Evolutionary conservation across 345 rosid genomes (phyloP).

Genomic region (Eucalyptus melliodora): DNA sequence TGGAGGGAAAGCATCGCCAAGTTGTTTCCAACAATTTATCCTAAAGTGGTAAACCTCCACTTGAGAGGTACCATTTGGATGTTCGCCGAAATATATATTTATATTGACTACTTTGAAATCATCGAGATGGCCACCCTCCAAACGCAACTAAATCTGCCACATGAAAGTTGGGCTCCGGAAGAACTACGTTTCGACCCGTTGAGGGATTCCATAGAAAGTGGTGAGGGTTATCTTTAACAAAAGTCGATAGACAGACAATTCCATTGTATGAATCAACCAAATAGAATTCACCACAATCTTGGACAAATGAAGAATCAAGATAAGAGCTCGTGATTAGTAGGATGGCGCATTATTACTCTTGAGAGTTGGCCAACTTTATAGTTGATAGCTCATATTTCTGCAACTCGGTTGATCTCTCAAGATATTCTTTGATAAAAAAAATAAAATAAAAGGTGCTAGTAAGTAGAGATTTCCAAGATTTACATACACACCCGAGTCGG

Average conservation of each 20-base stretch:
- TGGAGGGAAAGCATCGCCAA: neutral
- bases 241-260: neutral
- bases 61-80: neutral
- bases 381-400: neutral
- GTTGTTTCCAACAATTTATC: neutral
- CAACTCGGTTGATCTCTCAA: neutral
- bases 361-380: neutral
- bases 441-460: neutral
- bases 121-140: neutral
- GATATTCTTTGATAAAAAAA: neutral
- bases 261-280: neutral
- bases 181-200: neutral
- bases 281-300: neutral
- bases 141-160: neutral
- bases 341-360: neutral
- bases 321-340: neutral
- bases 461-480: neutral
- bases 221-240: neutral
- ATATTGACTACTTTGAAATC: neutral
- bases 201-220: neutral
- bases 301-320: neutral
- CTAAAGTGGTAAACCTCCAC: neutral
- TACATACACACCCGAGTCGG: neutral
- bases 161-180: neutral
- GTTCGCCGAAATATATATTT: neutral